Evolutionary conservation across 768 basidiomycete species (phyloP).

Genomic region (Thelephora aurantiotincta): DNA sequence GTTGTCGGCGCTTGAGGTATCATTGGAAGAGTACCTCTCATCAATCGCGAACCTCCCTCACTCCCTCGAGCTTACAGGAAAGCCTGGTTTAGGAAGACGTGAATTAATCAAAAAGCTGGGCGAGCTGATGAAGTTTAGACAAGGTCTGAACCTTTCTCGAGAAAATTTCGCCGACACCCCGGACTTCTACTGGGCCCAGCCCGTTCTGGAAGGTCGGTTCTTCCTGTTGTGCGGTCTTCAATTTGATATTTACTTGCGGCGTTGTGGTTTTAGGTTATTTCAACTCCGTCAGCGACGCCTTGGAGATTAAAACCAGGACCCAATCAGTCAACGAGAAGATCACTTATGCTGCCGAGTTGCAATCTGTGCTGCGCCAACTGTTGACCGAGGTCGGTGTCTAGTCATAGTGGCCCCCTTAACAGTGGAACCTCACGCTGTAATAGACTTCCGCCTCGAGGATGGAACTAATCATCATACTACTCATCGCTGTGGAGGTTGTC

Average conservation of each 20-base stretch:
- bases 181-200: constrained; percentile 92
- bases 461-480: constrained; percentile 89
- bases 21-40: constrained; percentile 70
- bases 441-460: constrained; percentile 84
- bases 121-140: constrained; percentile 81
- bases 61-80: constrained; percentile 63
- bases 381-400: constrained; percentile 56
- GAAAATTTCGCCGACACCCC: constrained; percentile 84
- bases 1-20: constrained; percentile 74
- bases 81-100: constrained; percentile 66
- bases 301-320: constrained; percentile 77
- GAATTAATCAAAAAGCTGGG: constrained; percentile 89
- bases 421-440: not conserved
- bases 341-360: constrained; percentile 80
- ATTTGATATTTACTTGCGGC: not conserved
- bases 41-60: constrained; percentile 73
- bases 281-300: constrained; percentile 67
- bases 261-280: constrained; percentile 46
- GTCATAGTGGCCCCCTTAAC: not conserved
- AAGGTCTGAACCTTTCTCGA: constrained; percentile 79
- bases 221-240: not conserved
- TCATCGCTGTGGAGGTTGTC: constrained; percentile 92
- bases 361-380: constrained; percentile 79
- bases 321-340: constrained; percentile 84
- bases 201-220: constrained; percentile 65